These are phyloP conservation scores for Scheffersomyces lignosus DNA, from an alignment of 805 yeast genomes.

Conservation along the genomic window DNA sequence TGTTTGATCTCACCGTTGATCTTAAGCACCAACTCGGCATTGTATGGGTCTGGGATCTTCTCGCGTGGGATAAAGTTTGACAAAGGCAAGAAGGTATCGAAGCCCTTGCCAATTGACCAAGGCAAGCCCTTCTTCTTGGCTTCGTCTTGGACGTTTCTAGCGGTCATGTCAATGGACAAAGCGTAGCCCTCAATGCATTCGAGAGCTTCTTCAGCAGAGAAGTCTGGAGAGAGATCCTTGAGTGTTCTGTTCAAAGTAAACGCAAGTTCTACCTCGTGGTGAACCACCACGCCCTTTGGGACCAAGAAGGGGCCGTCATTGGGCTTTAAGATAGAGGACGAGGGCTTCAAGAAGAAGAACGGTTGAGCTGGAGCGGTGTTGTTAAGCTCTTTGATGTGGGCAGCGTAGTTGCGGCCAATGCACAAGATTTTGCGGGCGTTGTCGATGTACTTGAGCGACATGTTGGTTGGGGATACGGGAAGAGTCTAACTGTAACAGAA, in stretches of 20 bases:
- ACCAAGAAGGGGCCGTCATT: constrained; percentile 73
- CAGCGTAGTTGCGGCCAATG: constrained; percentile 97
- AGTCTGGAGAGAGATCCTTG: constrained; percentile 58
- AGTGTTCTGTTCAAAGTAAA: constrained; percentile 65
- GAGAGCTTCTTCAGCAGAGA: constrained; percentile 65
- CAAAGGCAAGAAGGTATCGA: constrained; percentile 93
- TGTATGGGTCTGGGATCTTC: constrained; percentile 69
- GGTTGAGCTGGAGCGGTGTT: constrained; percentile 83
- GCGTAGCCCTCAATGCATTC: constrained; percentile 85
- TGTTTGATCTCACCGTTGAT: constrained; percentile 75
- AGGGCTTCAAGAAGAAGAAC: constrained; percentile 89
- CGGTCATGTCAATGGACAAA: constrained; percentile 90
- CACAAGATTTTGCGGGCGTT: constrained; percentile 80
- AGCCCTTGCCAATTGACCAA: constrained; percentile 96
- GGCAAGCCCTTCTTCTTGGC: constrained; percentile 94
- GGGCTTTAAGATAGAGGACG: constrained; percentile 65
- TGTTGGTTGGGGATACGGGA: constrained; percentile 2
- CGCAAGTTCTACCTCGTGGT: constrained; percentile 94
- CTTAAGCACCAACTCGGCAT: constrained; percentile 59
- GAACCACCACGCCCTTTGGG: constrained; percentile 78
- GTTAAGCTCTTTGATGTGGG: constrained; percentile 88
- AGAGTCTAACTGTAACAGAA: not conserved
- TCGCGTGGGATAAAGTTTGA: constrained; percentile 68
- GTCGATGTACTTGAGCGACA: constrained; percentile 49
- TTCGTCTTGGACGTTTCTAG: constrained; percentile 92